Evolutionary conservation across 192 early-diverging fungal genomes (phyloP).

Genomic region (Podila epicladia): DNA sequence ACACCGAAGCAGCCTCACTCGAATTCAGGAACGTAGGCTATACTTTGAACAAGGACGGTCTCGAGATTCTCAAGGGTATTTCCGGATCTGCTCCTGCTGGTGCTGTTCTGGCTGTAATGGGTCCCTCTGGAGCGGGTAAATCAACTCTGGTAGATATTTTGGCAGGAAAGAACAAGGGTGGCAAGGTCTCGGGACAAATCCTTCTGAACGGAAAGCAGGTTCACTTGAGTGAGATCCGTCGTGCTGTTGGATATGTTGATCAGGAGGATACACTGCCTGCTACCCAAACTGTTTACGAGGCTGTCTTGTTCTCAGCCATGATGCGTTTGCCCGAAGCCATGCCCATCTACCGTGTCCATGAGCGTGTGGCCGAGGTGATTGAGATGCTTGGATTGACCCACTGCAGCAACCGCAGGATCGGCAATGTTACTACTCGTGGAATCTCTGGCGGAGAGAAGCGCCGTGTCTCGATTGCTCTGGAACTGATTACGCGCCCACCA

Average conservation of each 20-base stretch:
- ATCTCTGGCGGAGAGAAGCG: conserved; percentile 76
- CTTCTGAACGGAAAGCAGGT: conserved; percentile 59
- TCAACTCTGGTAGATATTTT: conserved; percentile 87
- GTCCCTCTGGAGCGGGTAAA: conserved; percentile 92
- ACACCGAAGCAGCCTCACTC: conserved; percentile 35
- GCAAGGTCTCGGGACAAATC: conserved; percentile 62
- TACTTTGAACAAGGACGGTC: conserved; percentile 58
- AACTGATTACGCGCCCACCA: conserved; percentile 68
- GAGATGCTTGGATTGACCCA: conserved; percentile 65
- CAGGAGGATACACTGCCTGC: conserved; percentile 64
- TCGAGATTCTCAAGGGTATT: conserved; percentile 72
- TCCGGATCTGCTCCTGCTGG: conserved; percentile 79
- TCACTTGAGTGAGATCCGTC: conserved; percentile 64
- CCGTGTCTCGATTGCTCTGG: conserved; percentile 68
- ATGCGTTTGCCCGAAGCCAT: conserved; percentile 70
- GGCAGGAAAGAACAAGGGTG: conserved; percentile 71
- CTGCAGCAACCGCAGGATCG: conserved; percentile 65
- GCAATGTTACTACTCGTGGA: conserved; percentile 67
- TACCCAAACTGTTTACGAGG: conserved; percentile 77
- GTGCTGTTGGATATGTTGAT: conserved; percentile 77
- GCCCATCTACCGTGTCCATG: conserved; percentile 57
- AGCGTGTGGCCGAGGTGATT: conserved; percentile 66
- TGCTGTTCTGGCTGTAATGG: conserved; percentile 89
- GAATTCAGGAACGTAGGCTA: conserved; percentile 46
- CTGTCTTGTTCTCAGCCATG: conserved; percentile 79